Evolutionary conservation across 192 early-diverging fungal species (phyloP).

Genomic region (Entophlyctis luteolus): DNA sequence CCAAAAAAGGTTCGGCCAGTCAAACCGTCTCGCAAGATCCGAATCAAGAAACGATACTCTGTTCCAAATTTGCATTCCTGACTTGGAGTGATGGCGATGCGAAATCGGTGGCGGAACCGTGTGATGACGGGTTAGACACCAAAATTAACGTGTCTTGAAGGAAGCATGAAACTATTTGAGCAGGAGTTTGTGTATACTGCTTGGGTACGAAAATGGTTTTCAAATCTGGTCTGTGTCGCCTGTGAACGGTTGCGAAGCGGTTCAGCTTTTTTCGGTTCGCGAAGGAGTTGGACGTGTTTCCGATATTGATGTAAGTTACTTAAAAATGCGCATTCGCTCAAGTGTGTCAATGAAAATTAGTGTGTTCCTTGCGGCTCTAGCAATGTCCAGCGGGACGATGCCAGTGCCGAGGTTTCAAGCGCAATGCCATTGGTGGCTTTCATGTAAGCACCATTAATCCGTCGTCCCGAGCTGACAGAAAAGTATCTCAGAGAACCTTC

Average conservation of each 20-base stretch:
- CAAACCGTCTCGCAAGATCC: not conserved
- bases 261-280: slow-evolving; percentile 47
- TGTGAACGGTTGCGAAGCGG: slow-evolving; percentile 64
- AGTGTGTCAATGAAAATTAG: not conserved
- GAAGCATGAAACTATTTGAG: not conserved
- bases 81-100: not conserved
- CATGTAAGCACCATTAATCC: not conserved
- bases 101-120: not conserved
- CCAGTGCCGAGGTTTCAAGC: not conserved
- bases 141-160: not conserved
- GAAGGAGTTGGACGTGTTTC: slow-evolving; percentile 43
- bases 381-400: not conserved
- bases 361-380: not conserved
- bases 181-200: slow-evolving; percentile 48
- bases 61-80: not conserved
- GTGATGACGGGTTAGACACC: not conserved
- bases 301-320: slow-evolving; percentile 43
- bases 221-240: slow-evolving; percentile 74
- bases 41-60: not conserved
- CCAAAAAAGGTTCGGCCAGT: not conserved
- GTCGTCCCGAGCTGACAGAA: slow-evolving; percentile 30
- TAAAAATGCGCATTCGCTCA: no score
- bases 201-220: slow-evolving; percentile 71
- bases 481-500: slow-evolving; percentile 32
- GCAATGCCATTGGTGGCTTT: not conserved